Conservation (phyloP, 441 rosid species). For the Populus trichocarpa region DNA sequence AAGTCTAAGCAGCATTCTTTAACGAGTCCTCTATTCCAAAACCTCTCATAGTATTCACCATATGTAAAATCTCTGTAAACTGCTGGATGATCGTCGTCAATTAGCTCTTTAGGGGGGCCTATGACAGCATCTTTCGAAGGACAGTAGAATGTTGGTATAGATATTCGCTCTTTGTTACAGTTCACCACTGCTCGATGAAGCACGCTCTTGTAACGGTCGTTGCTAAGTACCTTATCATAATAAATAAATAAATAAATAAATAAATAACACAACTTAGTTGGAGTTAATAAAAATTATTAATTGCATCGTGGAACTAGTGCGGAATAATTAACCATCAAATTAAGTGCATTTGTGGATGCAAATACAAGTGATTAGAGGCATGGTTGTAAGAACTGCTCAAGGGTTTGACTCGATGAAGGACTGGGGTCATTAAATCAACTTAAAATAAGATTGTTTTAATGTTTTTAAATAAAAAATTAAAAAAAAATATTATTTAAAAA, state of each 20-base stretch:
- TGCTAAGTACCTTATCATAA: constrained; percentile 31
- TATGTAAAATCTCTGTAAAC: constrained; percentile 21
- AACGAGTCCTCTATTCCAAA: constrained; percentile 34
- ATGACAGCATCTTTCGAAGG: constrained; percentile 42
- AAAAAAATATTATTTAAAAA: too few species aligned
- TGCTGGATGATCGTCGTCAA: neutral
- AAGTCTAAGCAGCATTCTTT: constrained; percentile 30
- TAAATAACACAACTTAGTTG: neutral
- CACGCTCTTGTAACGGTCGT: constrained; percentile 46
- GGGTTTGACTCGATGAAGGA: too few species aligned
- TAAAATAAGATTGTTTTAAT: too few species aligned
- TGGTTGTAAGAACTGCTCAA: too few species aligned
- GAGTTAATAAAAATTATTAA: neutral
- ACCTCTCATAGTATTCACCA: constrained; percentile 30
- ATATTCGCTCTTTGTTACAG: constrained; percentile 35
- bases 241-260: neutral
- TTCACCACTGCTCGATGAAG: constrained; percentile 53
- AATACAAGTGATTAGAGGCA: too few species aligned
- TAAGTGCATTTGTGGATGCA: too few species aligned
- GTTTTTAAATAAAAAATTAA: too few species aligned
- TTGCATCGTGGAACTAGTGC: too few species aligned
- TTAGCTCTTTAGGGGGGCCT: neutral
- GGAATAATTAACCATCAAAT: too few species aligned
- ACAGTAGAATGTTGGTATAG: constrained; percentile 45
- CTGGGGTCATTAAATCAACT: too few species aligned